Conservation (phyloP, 2,329 filamentous ascomycete genomes). For the Colletotrichum noveboracense region DNA sequence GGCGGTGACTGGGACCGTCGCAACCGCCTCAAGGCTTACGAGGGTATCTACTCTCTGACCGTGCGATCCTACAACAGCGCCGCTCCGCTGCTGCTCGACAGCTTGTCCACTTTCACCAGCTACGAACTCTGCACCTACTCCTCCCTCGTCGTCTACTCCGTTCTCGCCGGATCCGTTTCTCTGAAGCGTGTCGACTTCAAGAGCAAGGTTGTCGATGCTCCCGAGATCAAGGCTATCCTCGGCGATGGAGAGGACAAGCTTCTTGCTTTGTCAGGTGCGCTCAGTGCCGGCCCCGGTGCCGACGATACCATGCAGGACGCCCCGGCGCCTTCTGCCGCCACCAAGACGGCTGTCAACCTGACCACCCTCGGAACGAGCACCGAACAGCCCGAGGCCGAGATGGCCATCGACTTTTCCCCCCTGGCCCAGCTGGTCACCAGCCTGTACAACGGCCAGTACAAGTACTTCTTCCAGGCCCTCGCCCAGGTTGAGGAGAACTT, state of each 20-base stretch:
- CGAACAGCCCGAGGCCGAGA: conserved; percentile 79
- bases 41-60: conserved; percentile 91
- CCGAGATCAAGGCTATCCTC: conserved; percentile 96
- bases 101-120: conserved; percentile 96
- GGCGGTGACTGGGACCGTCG: conserved; percentile 98
- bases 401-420: conserved; percentile 86
- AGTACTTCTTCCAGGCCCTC: conserved; percentile 89
- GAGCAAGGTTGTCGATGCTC: conserved; percentile 96
- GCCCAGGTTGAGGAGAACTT: conserved; percentile 93
- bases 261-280: conserved; percentile 77
- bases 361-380: conserved; percentile 76
- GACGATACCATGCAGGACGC: conserved; percentile 75
- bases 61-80: conserved; percentile 89
- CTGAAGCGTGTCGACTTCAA: conserved; percentile 99
- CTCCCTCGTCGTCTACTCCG: conserved; percentile 91
- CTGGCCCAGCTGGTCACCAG: conserved; percentile 88
- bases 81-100: conserved; percentile 93
- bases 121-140: conserved; percentile 99
- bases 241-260: conserved; percentile 89
- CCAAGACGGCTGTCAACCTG: conserved; percentile 77
- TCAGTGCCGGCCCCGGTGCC: conserved; percentile 81
- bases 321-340: conserved; percentile 54
- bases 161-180: conserved; percentile 91
- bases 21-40: conserved; percentile 98
- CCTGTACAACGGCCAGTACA: conserved; percentile 93